Evolutionary conservation across 192 early-diverging fungal species (phyloP), one percentile per base, ranked within the genome.

Genomic region (Gonapodya sp.): DNA sequence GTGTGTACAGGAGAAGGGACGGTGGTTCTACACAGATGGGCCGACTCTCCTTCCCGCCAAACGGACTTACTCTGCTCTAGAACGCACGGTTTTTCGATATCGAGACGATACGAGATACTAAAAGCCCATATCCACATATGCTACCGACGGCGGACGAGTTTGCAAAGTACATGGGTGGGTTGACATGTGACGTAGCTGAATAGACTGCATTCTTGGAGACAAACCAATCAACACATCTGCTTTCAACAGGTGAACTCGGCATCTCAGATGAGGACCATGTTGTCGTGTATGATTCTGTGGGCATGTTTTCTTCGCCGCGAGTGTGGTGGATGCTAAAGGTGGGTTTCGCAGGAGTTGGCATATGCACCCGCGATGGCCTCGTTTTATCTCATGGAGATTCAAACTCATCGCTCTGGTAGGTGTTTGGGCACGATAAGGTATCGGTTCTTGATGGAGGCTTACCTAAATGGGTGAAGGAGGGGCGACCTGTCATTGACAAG

Each of bases 241-340:
- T 34, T 81, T 14, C 18, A 30, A 1, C 78, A 64, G 89, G 93
- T 74, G 84, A 89, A 1, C 85, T 97, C 78, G 95, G 95, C 36
- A 95, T 99, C 73, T 81, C 84, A 2, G 90, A 92, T 32, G 83
- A 85, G 14, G 96, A 97, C 83, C 94, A 96, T 83, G 89, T 99
- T 2, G 93, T 99, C 0, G 89, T 95, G 31, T 99, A 99, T 83
- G 97, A 99, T 83, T 87, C 92, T 0, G 83, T 87, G 0, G 96
- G 96, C 1, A 86, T 94, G 35, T 91, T 93, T 77, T 94, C 96
- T 8, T 92, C 96, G 1, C 91, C 91, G 72, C 92, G 97, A 18
- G 94, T 94, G 32, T 97, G 93, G 84, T 99, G 96, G 96, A 96
- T 94, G 74, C 95, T 97, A 86, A 94, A 94, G 85, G 93, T 18